phyloP scores from a whole-genome alignment of 2,329 filamentous ascomycete genomes.

The Capronia coronata region DNA sequence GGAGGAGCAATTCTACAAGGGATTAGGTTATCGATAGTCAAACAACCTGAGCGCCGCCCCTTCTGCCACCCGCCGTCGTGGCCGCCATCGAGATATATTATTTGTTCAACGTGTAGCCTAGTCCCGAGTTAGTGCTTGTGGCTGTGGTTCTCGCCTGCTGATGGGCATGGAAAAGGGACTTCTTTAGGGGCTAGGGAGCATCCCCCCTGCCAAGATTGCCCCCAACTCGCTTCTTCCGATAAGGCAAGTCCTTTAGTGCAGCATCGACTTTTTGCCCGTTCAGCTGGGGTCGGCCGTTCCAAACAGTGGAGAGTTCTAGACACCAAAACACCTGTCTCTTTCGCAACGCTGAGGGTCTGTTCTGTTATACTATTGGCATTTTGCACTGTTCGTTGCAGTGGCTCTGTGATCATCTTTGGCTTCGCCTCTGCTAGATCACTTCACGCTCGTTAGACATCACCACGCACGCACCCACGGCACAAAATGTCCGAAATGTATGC shows the following conservation, averaged over 20 bases:
- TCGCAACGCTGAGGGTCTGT: not conserved
- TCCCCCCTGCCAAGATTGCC: not conserved
- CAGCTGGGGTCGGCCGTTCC: not conserved
- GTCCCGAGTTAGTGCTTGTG: not conserved
- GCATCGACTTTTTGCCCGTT: not conserved
- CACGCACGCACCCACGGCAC: not conserved
- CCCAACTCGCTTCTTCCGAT: not conserved
- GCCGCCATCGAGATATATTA: not conserved
- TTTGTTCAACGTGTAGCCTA: not conserved
- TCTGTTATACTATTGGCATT: not conserved
- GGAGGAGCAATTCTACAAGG: not conserved
- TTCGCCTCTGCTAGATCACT: not conserved
- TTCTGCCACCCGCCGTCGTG: not conserved
- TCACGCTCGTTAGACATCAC: constrained; percentile 1
- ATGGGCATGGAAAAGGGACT: not conserved
- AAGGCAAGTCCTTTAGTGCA: not conserved
- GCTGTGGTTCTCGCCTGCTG: no score
- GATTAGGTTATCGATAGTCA: not conserved
- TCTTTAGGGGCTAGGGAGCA: not conserved
- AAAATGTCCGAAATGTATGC: constrained; percentile 22
- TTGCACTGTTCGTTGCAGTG: no score
- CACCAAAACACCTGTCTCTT: not conserved
- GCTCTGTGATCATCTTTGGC: not conserved
- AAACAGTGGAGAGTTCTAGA: not conserved
- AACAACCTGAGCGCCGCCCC: not conserved